Conservation (phyloP, 2,329 filamentous ascomycete species). For the Pseudogymnoascus sp. region DNA sequence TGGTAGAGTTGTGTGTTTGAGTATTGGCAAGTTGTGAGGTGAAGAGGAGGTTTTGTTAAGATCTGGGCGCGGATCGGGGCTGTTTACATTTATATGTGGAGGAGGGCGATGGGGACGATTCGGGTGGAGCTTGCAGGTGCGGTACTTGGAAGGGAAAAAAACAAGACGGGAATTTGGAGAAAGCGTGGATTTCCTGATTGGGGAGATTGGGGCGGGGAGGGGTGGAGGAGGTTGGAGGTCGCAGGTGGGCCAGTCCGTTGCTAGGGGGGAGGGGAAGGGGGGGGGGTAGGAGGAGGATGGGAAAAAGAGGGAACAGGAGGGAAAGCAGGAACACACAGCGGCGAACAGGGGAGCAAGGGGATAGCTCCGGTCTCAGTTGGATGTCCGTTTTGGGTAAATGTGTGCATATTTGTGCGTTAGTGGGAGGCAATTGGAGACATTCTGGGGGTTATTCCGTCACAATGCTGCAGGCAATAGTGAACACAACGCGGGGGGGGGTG, state of each 20-base stretch:
- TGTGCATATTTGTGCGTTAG: background rate
- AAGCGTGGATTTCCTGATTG: background rate
- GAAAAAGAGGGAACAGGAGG: background rate
- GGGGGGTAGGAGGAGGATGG: background rate
- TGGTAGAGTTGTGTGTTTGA: background rate
- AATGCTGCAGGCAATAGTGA: background rate
- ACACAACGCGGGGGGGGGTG: background rate
- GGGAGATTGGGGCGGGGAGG: background rate
- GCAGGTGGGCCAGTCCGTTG: background rate
- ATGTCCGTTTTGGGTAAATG: background rate
- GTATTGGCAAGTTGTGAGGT: background rate
- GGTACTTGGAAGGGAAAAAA: slow-evolving; percentile 1
- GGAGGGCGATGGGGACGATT: background rate
- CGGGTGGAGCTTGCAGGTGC: background rate
- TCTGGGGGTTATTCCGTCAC: background rate
- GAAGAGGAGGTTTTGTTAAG: background rate
- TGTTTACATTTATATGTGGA: slow-evolving; percentile 6
- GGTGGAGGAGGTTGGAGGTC: background rate
- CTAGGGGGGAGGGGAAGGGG: background rate
- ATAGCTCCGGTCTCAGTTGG: background rate
- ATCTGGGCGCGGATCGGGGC: background rate
- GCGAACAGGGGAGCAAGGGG: background rate
- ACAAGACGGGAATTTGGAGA: background rate
- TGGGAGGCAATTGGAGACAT: background rate
- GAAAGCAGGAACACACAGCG: background rate